Evolutionary conservation across 768 basidiomycete species (phyloP), one percentile per base, ranked within the genome.

Genomic region (Imleria badia): DNA sequence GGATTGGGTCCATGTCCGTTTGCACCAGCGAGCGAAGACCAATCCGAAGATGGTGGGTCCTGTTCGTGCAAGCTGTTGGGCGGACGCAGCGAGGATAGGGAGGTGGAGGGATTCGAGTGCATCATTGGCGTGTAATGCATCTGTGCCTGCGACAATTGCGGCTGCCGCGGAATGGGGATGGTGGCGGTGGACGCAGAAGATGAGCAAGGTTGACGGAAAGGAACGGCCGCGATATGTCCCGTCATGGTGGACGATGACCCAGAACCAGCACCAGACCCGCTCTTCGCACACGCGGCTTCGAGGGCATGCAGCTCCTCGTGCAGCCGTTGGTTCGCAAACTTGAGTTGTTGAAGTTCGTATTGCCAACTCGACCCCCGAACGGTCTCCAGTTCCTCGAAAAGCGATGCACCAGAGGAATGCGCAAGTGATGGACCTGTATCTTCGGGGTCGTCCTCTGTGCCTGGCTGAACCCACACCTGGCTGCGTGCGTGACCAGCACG

Each of bases 261-360:
- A 8, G 54, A 9, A 13, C 15, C 26, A 26, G 54, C 12, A 13
- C 15, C 26, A 30, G 39, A 20, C 8, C 22, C 45, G 10, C n/a
- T 48, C 33, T 43, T 41, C 19, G 52, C 45, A 35, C 36, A 29
- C 9, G 45, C 58, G 29, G 56, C 65, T 41, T 80, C 79, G 13
- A 81, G 69, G 17, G 63, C 67, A 22, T 66, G 67, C 29, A 85
- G 56, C 63, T 91, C 87, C 43, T 87, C 86, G 48, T 69, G 69
- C 51, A 92, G 59, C 56, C 83, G 71, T 70, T 83, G 77, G 64
- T 92, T 93, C 48, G 80, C 76, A 62, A 85, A 85, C 65, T 84
- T 80, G 60, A 94, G 76, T 69, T 94, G 90, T 72, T 92, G 87
- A 45, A 95, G 76, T 73, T 94, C 91, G 61, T 93, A 96, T 73